Conservation (phyloP, 768 basidiomycete genomes). For the Phanerochaete carnosa region DNA sequence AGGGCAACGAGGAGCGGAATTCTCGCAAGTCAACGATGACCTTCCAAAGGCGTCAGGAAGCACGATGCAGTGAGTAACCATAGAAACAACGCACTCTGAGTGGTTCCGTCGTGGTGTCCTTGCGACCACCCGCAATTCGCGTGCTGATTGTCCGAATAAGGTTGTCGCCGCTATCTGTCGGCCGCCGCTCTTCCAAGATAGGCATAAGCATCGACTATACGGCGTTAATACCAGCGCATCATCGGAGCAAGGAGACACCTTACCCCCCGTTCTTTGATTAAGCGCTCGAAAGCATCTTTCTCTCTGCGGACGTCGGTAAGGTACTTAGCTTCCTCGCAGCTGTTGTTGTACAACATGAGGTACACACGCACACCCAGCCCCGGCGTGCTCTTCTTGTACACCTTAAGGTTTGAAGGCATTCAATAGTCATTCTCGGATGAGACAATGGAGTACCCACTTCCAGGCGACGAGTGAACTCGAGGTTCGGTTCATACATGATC, state of each 20-base stretch:
- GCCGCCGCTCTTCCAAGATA: slow-evolving; percentile 59
- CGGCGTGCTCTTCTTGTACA: slow-evolving; percentile 81
- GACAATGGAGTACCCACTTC: slow-evolving; percentile 54
- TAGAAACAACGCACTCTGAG: slow-evolving; percentile 44
- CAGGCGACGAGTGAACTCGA: slow-evolving; percentile 88
- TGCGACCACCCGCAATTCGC: slow-evolving; percentile 82
- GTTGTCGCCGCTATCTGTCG: slow-evolving; percentile 44
- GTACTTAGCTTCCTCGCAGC: slow-evolving; percentile 95
- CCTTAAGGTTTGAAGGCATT: slow-evolving; percentile 40
- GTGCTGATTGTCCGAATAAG: slow-evolving; percentile 80
- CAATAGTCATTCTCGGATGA: neutral
- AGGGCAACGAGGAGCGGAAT: slow-evolving; percentile 90
- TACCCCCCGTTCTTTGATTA: slow-evolving; percentile 91
- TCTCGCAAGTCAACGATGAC: slow-evolving; percentile 97
- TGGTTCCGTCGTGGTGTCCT: slow-evolving; percentile 60
- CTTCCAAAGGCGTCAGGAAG: slow-evolving; percentile 35
- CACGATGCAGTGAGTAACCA: too few relatives aligned
- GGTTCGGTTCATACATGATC: slow-evolving; percentile 92
- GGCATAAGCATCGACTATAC: slow-evolving; percentile 85
- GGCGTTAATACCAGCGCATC: neutral
- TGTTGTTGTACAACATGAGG: slow-evolving; percentile 92
- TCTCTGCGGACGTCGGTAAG: slow-evolving; percentile 84
- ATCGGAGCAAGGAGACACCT: slow-evolving; percentile 28
- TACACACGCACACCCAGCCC: slow-evolving; percentile 86
- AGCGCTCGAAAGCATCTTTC: slow-evolving; percentile 88